A percentile compares a stretch with the other conserved stretches of the same genome.
These are phyloP conservation scores for Acanthamoeba healyi DNA, from an alignment of 208 protist species.

Conservation along the genomic window DNA sequence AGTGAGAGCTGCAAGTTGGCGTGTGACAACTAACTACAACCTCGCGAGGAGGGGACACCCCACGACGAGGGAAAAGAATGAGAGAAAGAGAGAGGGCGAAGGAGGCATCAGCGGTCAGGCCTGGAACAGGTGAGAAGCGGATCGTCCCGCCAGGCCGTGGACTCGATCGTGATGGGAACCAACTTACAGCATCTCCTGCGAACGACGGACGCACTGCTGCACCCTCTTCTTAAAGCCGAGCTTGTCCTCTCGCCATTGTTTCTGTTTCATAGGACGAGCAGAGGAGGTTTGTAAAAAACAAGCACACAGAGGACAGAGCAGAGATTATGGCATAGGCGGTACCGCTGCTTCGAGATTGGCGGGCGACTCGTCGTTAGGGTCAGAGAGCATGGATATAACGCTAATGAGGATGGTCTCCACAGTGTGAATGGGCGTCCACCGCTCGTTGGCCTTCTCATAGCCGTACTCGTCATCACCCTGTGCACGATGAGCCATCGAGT, in stretches of 20 bases:
- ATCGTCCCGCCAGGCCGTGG: no score
- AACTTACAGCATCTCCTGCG: conserved; percentile 79
- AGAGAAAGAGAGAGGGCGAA: no score
- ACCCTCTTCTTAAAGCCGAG: conserved; percentile 88
- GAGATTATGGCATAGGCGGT: conserved; percentile 17
- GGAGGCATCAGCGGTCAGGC: no score
- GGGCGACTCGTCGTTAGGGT: conserved; percentile 93
- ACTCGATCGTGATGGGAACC: no score
- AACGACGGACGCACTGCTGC: conserved; percentile 80
- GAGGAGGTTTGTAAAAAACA: background rate
- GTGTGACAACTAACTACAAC: no score
- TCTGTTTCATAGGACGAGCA: conserved; percentile 74
- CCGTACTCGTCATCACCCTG: conserved; percentile 86
- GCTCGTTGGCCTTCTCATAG: conserved; percentile 90
- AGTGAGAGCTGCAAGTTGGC: no score
- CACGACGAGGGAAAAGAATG: no score
- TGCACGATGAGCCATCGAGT: background rate
- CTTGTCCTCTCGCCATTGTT: conserved; percentile 84
- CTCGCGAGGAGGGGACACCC: no score
- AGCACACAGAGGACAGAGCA: conserved; percentile 21
- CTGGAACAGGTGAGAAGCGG: no score
- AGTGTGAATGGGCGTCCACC: conserved; percentile 91
- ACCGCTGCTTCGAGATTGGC: conserved; percentile 94
- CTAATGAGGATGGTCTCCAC: conserved; percentile 92
- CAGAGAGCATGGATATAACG: conserved; percentile 92